Conservation (phyloP, 2,329 filamentous ascomycete genomes). For the Lasiodiplodia hormozganensis region DNA sequence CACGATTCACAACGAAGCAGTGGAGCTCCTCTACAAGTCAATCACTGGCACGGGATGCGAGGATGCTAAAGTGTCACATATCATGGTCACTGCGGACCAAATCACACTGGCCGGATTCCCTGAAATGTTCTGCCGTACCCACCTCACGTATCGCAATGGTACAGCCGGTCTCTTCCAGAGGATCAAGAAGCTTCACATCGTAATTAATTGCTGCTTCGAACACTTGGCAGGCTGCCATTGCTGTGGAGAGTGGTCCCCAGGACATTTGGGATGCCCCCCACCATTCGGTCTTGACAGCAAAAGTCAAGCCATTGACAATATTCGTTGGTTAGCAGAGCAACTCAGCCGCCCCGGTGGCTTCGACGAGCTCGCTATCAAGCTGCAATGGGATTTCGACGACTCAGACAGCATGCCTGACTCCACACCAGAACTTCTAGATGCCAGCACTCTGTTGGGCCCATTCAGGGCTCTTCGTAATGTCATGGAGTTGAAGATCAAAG, state of each 20-base stretch:
- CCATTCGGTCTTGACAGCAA: too few species aligned
- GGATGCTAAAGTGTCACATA: background rate
- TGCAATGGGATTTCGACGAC: too few species aligned
- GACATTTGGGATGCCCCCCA: too few species aligned
- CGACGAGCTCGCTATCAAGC: too few species aligned
- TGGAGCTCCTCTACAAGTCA: background rate
- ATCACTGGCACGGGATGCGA: background rate
- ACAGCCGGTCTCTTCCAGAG: background rate
- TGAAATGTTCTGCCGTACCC: background rate
- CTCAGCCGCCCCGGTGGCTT: background rate
- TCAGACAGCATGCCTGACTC: too few species aligned
- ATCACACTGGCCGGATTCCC: background rate
- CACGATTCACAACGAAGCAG: background rate
- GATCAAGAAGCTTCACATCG: background rate
- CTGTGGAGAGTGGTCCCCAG: too few species aligned
- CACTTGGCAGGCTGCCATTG: too few species aligned
- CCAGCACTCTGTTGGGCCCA: too few species aligned
- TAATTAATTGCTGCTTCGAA: too few species aligned
- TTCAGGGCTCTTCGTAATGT: background rate
- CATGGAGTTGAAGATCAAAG: background rate
- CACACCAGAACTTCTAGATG: too few species aligned
- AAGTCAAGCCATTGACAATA: too few species aligned
- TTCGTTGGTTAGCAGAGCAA: background rate
- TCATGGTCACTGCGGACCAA: background rate
- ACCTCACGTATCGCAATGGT: background rate